Percentiles rank a stretch among this genome's conserved stretches.
Conservation (phyloP, 2,329 filamentous ascomycete species). For the Berkeleyomyces basicola region DNA sequence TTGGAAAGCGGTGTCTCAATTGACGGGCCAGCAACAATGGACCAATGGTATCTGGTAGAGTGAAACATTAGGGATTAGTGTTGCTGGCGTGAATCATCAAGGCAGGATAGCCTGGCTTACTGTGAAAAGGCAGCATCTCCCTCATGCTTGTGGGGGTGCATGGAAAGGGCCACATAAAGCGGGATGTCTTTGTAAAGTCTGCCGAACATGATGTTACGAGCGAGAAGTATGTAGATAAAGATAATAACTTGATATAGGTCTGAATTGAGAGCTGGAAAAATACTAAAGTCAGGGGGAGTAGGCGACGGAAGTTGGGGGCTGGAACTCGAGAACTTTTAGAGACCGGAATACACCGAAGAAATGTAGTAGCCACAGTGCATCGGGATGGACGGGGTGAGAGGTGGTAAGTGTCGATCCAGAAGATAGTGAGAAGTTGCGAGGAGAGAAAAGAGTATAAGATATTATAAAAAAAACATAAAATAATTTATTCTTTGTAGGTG, state of each 20-base stretch:
- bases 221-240: background rate
- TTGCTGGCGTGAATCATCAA: background rate
- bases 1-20: conserved; percentile 12
- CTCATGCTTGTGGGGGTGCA: conserved; percentile 9
- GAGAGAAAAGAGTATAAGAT: background rate
- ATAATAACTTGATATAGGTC: background rate
- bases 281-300: background rate
- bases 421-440: background rate
- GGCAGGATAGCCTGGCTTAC: background rate
- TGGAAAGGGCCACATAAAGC: conserved; percentile 12
- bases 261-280: background rate
- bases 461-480: background rate
- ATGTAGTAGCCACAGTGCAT: background rate
- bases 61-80: background rate
- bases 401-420: background rate
- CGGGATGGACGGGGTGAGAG: background rate
- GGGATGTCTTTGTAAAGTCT: conserved; percentile 4
- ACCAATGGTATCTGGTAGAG: conserved; percentile 10
- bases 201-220: background rate
- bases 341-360: background rate
- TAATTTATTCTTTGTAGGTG: background rate
- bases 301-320: background rate
- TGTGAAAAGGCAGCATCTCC: conserved; percentile 9
- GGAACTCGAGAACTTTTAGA: background rate
- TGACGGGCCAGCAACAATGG: conserved; percentile 8